A percentile compares a stretch with the other conserved stretches of the same genome.
Conservation (phyloP, 306 rosid species). For the Sicyos edulis region DNA sequence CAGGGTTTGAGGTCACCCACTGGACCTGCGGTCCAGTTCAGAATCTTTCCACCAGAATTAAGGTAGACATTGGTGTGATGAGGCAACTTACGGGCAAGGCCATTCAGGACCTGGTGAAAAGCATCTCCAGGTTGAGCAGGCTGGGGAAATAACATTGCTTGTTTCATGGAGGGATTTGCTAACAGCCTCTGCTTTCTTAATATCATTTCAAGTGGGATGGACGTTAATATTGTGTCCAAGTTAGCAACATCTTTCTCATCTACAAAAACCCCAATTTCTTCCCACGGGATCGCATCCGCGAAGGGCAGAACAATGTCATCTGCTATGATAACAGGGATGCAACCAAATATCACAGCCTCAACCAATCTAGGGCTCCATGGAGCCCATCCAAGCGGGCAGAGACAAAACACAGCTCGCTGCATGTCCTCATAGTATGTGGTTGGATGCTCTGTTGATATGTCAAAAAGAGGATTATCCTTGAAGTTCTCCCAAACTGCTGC, state of each 20-base stretch:
- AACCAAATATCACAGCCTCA: conserved; percentile 92
- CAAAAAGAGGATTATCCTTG: conserved; percentile 91
- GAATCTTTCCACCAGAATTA: conserved; percentile 53
- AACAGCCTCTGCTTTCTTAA: conserved; percentile 86
- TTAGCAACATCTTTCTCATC: conserved; percentile 80
- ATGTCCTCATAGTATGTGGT: conserved; percentile 93
- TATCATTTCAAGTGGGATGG: conserved; percentile 78
- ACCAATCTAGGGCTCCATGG: conserved; percentile 98
- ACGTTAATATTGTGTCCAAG: conserved; percentile 80
- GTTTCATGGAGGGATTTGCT: conserved; percentile 97
- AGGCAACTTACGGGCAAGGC: conserved; percentile 90
- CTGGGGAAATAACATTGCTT: conserved; percentile 93
- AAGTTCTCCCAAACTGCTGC: conserved; percentile 99
- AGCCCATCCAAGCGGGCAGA: conserved; percentile 99
- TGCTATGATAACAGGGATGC: conserved; percentile 96
- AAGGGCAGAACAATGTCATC: conserved; percentile 94
- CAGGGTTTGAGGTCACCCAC: conserved; percentile 83
- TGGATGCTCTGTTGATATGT: conserved; percentile 91
- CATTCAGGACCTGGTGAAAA: conserved; percentile 89
- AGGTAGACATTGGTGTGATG: conserved; percentile 53
- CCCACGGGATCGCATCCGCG: conserved; percentile 99
- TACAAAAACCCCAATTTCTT: conserved; percentile 82
- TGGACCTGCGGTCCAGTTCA: conserved; percentile 97
- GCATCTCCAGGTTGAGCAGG: conserved; percentile 91
- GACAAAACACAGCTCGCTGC: conserved; percentile 91